Percentiles rank a stretch among this genome's conserved stretches.
Conservation (phyloP, 225 moss, liverwort and hornwort species). For the Takakia lepidozioides region DNA sequence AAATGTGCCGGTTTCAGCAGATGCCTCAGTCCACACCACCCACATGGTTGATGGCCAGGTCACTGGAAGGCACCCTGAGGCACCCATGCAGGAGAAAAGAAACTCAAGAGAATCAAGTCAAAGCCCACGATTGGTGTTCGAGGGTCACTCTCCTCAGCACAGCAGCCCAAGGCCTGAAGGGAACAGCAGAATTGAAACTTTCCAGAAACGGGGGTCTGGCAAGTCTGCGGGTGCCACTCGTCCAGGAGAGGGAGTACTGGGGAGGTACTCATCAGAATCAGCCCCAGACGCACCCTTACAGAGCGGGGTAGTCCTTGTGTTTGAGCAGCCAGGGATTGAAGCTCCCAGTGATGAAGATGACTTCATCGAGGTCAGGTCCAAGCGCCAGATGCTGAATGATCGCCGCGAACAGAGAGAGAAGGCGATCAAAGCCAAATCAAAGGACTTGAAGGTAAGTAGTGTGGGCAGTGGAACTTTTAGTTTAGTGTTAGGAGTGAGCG, state of each 20-base stretch:
- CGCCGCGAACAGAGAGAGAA: conserved; percentile 93
- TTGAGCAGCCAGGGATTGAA: conserved; percentile 50
- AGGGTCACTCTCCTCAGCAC: conserved; percentile 33
- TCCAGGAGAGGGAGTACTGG: conserved; percentile 61
- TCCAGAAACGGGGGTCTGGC: conserved; percentile 34
- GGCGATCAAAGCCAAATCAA: conserved; percentile 88
- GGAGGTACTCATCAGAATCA: conserved; percentile 67
- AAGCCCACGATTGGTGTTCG: conserved; percentile 30
- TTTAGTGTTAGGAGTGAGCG: no score
- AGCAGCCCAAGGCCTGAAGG: conserved; percentile 43
- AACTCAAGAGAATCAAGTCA: conserved; percentile 41
- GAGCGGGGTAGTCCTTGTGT: conserved; percentile 18
- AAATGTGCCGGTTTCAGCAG: conserved; percentile 16
- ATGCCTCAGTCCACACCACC: conserved; percentile 21
- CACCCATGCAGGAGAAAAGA: conserved; percentile 48
- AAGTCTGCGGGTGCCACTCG: conserved; percentile 21
- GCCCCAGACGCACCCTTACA: conserved; percentile 26
- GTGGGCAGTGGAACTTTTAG: no score
- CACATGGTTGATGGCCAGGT: conserved; percentile 31
- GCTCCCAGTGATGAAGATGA: conserved; percentile 76
- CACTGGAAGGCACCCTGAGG: conserved; percentile 37
- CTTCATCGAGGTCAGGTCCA: conserved; percentile 95
- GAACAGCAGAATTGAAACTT: conserved; percentile 28
- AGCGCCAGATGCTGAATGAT: conserved; percentile 96
- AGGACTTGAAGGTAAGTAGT: conserved; percentile 76